These are phyloP conservation scores for Thalassia testudinum DNA, from an alignment of 116 monocot genomes.

Conservation along the genomic window DNA sequence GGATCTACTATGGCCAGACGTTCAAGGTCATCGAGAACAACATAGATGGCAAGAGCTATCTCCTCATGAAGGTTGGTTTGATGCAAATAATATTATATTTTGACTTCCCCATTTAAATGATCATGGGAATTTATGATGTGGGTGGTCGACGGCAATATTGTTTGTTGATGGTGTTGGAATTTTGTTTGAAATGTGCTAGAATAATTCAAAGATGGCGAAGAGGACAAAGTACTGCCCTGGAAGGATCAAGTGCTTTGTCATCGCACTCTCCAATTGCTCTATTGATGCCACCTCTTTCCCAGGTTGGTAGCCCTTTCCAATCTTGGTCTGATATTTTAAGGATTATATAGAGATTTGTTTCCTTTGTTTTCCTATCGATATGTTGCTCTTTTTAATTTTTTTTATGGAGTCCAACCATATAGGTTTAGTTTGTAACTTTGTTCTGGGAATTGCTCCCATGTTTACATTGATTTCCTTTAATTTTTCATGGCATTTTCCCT, in stretches of 20 bases:
- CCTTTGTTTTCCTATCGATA: not conserved
- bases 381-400: too few species aligned
- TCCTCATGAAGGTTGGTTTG: conserved; percentile 70
- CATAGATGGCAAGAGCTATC: conserved; percentile 86
- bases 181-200: conserved; percentile 14
- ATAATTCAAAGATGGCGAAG: conserved; percentile 76
- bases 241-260: conserved; percentile 87
- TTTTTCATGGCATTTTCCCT: not conserved
- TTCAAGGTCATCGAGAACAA: conserved; percentile 97
- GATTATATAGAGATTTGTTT: too few species aligned
- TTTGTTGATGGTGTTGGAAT: too few species aligned
- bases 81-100: not conserved
- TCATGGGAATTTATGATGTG: too few species aligned
- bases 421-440: too few species aligned
- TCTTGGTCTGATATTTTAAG: not conserved
- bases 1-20: conserved; percentile 90
- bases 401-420: too few species aligned
- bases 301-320: conserved; percentile 4
- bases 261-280: conserved; percentile 83
- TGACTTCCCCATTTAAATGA: too few species aligned
- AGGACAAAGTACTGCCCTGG: conserved; percentile 87
- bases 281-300: conserved; percentile 39
- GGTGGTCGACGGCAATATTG: too few species aligned
- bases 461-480: too few species aligned
- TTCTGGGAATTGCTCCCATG: too few species aligned